Evolutionary conservation across 129 eudicot species (phyloP).

Genomic region (Tagetes patula): DNA sequence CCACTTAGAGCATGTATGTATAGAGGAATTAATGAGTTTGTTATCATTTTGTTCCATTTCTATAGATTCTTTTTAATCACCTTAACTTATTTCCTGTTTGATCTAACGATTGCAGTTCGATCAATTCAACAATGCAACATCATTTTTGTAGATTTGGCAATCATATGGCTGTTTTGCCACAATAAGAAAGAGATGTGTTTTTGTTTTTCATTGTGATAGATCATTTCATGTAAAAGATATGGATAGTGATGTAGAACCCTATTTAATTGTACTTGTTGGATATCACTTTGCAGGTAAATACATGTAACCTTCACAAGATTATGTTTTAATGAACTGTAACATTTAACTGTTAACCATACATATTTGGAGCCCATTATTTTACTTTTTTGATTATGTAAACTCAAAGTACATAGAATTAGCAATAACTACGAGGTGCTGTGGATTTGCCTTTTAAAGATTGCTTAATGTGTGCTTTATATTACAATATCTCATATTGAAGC

Average conservation of each 20-base stretch:
- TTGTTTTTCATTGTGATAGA: constrained; percentile 9
- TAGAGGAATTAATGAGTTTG: background rate
- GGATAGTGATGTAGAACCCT: constrained; percentile 3
- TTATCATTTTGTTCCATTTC: background rate
- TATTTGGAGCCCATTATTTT: background rate
- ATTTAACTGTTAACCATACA: background rate
- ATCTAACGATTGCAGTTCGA: background rate
- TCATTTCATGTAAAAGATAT: constrained; percentile 21
- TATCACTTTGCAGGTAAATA: background rate
- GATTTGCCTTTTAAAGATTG: background rate
- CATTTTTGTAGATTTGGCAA: constrained; percentile 8
- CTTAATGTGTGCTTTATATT: background rate
- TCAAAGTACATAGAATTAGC: background rate
- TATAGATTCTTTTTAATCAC: background rate
- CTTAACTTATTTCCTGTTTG: background rate
- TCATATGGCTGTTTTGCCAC: background rate
- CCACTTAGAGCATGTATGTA: background rate
- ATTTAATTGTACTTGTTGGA: background rate
- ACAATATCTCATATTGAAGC: background rate
- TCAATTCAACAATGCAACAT: constrained; percentile 6
- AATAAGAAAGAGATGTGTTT: background rate
- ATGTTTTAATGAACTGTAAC: background rate
- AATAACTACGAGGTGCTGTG: background rate
- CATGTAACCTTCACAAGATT: background rate
- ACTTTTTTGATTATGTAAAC: background rate